Base-by-base conservation (phyloP, 331 rosid species). In the Malus hybrid region DNA sequence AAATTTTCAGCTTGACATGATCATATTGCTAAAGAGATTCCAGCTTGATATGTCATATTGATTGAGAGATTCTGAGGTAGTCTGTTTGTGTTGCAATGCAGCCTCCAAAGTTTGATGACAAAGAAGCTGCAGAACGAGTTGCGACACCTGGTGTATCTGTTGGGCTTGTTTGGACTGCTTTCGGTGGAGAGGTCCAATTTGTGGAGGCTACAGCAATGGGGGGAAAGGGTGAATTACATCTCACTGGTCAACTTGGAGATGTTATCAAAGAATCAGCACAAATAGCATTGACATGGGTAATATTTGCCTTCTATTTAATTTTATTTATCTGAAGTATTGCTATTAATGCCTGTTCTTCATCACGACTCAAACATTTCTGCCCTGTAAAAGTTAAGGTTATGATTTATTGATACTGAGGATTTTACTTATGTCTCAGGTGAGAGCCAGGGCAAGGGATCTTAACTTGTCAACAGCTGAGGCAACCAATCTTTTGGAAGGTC, bases 181-280 rank as follows among this genome's bases (percentile, higher is more conserved):
- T 94, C 73, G 98, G 98, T 73, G 98, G 98, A 75, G 98, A 94
- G 82, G 97, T 94, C 84, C 99, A 94, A 86, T 91, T 94, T 85
- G 99, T 94, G 79, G 99, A 94, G 89, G 97, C 92, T 62, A 87
- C 99, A 55, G 87, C 87, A 67, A 91, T 88, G 95, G 91, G 80
- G 14, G 97, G 97, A 75, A 94, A 88, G 88, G 97, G 97, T 66
- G 99, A 90, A 80, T 79, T 94, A 82, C 99, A 87, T 87, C 99
- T 94, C 63, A 94, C 99, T 8, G 97, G 98, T 73, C 97, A 94
- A 81, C 95, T 94, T 70, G 99, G 99, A 62, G 99, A 94, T 77
- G 99, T 94, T 56, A 94, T 94, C 74, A 94, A 94, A 85, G 99
- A 94, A 86, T 94, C 99, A 14, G 97, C 99, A 42, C 96, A 91